Conservation (phyloP, 139 green algal species). For the Tetraselmis chui region DNA sequence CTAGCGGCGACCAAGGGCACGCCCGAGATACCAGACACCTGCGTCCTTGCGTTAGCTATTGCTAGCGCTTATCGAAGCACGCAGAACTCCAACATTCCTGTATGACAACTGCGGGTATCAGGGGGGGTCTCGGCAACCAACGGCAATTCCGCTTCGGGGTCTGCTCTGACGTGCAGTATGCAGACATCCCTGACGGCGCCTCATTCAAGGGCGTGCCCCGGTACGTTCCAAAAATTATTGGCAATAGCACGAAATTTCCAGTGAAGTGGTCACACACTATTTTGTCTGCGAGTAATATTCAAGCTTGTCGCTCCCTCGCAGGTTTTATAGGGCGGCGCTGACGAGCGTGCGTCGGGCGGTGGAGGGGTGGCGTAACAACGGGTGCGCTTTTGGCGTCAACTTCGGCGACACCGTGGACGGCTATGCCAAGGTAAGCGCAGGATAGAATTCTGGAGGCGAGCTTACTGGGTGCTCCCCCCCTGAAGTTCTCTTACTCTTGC, state of each 20-base stretch:
- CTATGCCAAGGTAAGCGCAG: conserved; percentile 9
- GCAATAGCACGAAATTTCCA: background rate
- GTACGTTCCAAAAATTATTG: conserved; percentile 14
- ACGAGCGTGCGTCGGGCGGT: background rate
- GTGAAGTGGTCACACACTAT: no score
- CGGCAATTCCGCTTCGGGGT: conserved; percentile 41
- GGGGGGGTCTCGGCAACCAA: no score
- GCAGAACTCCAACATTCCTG: no score
- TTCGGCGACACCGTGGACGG: conserved; percentile 37
- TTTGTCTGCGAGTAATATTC: no score
- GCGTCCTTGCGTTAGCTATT: no score
- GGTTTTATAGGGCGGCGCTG: background rate
- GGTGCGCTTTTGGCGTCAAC: conserved; percentile 25
- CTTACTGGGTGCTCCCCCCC: no score
- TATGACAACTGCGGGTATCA: no score
- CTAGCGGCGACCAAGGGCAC: no score
- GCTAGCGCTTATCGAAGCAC: no score
- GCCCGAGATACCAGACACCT: no score
- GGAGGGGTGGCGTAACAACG: background rate
- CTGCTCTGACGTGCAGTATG: conserved; percentile 61
- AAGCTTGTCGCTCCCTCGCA: background rate
- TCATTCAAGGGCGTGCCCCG: conserved; percentile 60
- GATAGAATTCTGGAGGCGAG: no score
- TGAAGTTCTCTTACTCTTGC: no score
- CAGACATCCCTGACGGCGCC: conserved; percentile 63